phyloP scores from a whole-genome alignment of 768 basidiomycete genomes.

The Rhodotorula toruloides region DNA sequence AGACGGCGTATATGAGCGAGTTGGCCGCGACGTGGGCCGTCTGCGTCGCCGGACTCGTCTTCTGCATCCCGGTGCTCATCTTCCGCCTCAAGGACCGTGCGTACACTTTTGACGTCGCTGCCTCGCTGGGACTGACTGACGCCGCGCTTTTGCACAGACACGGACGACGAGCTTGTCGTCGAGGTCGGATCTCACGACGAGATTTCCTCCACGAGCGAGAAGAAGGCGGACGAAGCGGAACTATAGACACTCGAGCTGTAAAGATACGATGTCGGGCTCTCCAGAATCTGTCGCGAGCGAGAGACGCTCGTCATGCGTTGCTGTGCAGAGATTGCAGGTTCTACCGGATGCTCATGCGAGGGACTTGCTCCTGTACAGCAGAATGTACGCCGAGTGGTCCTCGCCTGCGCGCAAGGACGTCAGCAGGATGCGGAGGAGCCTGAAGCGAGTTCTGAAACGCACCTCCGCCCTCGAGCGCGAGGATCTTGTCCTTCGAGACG shows the following conservation, averaged over 20 bases:
- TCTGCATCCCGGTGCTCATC: slow-evolving; percentile 19
- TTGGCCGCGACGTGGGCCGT: slow-evolving; percentile 27
- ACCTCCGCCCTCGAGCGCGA: slow-evolving; percentile 81
- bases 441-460: not conserved
- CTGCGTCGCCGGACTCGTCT: slow-evolving; percentile 12
- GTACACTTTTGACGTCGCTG: not conserved
- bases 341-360: too few species aligned
- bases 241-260: too few species aligned
- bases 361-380: slow-evolving; percentile 61
- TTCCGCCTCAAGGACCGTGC: slow-evolving; percentile 24
- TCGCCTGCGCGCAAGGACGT: slow-evolving; percentile 48
- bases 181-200: too few species aligned
- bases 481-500: slow-evolving; percentile 77
- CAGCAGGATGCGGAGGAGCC: not conserved
- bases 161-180: not conserved
- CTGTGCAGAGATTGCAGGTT: too few species aligned
- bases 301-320: too few species aligned
- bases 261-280: too few species aligned
- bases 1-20: not conserved
- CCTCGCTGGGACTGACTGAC: too few species aligned
- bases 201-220: too few species aligned
- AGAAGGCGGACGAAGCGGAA: too few species aligned
- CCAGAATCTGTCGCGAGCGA: too few species aligned
- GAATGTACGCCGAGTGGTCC: slow-evolving; percentile 81
- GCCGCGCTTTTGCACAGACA: too few species aligned